These are phyloP conservation scores for Bipolaris cookei DNA, from an alignment of 2,329 filamentous ascomycete genomes.

Conservation along the genomic window DNA sequence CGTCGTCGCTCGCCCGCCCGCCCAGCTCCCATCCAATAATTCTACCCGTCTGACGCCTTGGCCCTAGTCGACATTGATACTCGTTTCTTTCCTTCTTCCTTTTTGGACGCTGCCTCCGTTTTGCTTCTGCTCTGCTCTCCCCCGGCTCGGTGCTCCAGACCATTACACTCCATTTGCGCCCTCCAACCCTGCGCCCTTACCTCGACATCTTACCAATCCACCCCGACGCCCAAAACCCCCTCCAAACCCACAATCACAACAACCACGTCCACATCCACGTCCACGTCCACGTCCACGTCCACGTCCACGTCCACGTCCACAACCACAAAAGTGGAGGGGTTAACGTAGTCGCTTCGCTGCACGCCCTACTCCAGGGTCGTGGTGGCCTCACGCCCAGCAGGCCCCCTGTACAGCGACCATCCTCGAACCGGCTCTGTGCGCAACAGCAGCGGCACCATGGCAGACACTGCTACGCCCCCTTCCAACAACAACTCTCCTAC, in stretches of 20 bases:
- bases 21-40: constrained; percentile 23
- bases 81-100: constrained; percentile 1
- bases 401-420: constrained; percentile 6
- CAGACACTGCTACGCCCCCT: constrained; percentile 30
- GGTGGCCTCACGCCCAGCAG: constrained; percentile 9
- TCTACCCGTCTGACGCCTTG: constrained; percentile 18
- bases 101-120: neutral
- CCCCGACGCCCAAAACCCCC: neutral
- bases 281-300: neutral
- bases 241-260: neutral
- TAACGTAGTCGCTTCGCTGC: constrained; percentile 3
- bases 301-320: neutral
- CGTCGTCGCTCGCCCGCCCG: constrained; percentile 25
- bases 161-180: neutral
- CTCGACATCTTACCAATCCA: constrained; percentile 1
- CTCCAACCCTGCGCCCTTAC: constrained; percentile 1
- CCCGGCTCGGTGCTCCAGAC: neutral
- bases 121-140: neutral
- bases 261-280: neutral
- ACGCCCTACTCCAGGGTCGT: constrained; percentile 15
- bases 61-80: constrained; percentile 1
- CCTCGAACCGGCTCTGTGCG: constrained; percentile 1
- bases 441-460: constrained; percentile 20
- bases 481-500: constrained; percentile 30
- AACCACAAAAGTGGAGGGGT: constrained; percentile 9